Conservation (phyloP, 345 rosid genomes). For the Mangifera indica region DNA sequence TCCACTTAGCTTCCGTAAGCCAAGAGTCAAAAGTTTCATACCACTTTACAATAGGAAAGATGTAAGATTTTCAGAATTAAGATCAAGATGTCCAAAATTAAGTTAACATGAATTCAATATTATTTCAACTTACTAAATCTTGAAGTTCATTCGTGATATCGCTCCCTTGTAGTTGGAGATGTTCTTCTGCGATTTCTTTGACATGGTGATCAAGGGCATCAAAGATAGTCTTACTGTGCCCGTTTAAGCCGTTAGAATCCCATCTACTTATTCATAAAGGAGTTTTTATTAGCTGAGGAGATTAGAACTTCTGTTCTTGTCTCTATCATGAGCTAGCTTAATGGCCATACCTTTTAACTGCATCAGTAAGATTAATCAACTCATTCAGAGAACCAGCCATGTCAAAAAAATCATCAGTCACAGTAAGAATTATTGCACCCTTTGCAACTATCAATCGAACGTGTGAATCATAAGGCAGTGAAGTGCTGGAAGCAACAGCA, state of each 20-base stretch:
- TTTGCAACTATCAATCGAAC: constrained; percentile 41
- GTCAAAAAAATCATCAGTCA: constrained; percentile 70
- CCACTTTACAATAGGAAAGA: constrained; percentile 44
- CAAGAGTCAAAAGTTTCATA: constrained; percentile 58
- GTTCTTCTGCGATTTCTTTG: constrained; percentile 28
- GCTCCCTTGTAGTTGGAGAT: constrained; percentile 26
- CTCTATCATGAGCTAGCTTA: background rate
- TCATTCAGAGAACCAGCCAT: constrained; percentile 50
- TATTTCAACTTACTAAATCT: constrained; percentile 36
- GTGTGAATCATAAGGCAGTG: constrained; percentile 39
- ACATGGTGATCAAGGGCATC: constrained; percentile 49
- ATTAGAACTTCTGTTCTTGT: too few species aligned
- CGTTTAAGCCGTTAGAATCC: constrained; percentile 47
- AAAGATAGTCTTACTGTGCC: constrained; percentile 48
- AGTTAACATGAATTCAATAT: too few species aligned
- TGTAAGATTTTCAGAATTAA: too few species aligned
- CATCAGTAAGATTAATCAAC: constrained; percentile 41
- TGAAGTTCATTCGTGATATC: constrained; percentile 39
- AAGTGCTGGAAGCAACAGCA: constrained; percentile 34
- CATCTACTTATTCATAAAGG: constrained; percentile 34
- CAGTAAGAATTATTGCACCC: constrained; percentile 45
- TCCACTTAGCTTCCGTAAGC: constrained; percentile 61
- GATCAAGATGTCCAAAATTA: background rate
- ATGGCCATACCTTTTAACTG: constrained; percentile 43
- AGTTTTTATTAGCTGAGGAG: background rate